Conservation (phyloP, 148 eudicot species). For the Rhododendron vialii region DNA sequence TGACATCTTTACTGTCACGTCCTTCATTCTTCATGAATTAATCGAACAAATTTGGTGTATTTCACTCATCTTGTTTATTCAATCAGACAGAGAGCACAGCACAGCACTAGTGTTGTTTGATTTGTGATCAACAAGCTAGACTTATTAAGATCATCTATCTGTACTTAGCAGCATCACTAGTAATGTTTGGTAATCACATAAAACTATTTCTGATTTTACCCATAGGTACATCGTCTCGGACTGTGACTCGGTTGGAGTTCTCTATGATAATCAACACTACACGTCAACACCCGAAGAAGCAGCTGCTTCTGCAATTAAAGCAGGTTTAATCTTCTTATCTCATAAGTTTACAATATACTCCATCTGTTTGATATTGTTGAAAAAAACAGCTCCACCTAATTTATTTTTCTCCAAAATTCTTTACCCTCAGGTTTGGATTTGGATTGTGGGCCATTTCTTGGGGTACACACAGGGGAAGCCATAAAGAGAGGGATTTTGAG, state of each 20-base stretch:
- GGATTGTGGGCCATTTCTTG: constrained; percentile 84
- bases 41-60: not conserved
- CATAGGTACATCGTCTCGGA: constrained; percentile 82
- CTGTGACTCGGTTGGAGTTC: constrained; percentile 86
- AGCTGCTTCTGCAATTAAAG: constrained; percentile 81
- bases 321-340: constrained; percentile 36
- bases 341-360: no score
- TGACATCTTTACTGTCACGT: not conserved
- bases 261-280: constrained; percentile 66
- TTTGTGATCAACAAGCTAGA: not conserved
- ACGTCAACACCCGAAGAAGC: constrained; percentile 87
- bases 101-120: not conserved
- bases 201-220: not conserved
- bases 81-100: not conserved
- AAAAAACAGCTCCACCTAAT: not conserved
- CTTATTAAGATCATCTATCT: no score
- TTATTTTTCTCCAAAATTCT: not conserved
- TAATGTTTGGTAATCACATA: not conserved
- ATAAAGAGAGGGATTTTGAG: constrained; percentile 47
- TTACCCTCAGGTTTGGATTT: constrained; percentile 62
- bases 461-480: constrained; percentile 56
- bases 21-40: not conserved
- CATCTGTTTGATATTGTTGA: not conserved
- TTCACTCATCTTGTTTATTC: not conserved
- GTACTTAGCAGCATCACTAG: not conserved